Evolutionary conservation across 2,329 filamentous ascomycete species (phyloP).

Genomic region (Fusarium setosum): DNA sequence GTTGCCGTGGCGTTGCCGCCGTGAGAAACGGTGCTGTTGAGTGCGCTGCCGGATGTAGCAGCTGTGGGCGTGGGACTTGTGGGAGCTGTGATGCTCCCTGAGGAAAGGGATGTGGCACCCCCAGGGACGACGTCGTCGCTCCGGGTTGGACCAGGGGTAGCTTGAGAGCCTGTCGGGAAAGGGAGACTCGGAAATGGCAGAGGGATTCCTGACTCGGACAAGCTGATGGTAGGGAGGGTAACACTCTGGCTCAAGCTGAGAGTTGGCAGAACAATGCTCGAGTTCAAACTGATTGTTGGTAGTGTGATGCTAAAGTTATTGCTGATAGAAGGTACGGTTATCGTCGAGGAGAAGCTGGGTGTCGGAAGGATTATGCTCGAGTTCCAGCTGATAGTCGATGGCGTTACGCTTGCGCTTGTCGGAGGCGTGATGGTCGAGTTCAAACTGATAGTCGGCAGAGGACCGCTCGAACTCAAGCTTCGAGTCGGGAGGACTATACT

Average conservation of each 20-base stretch:
- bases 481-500: too few species aligned
- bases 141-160: background rate
- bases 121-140: background rate
- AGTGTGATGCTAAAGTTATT: slow-evolving; percentile 28
- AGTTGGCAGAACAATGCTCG: slow-evolving; percentile 8
- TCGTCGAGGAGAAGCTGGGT: too few species aligned
- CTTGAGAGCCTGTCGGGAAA: slow-evolving; percentile 1
- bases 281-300: slow-evolving; percentile 19
- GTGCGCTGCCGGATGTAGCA: background rate
- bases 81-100: slow-evolving; percentile 14
- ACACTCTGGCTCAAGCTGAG: background rate
- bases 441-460: too few species aligned
- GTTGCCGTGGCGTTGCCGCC: slow-evolving; percentile 19
- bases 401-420: too few species aligned
- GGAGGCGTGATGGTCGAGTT: too few species aligned
- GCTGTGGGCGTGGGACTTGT: slow-evolving; percentile 21
- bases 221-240: background rate
- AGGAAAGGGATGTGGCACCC: background rate
- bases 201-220: background rate
- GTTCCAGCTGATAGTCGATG: too few species aligned
- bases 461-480: too few species aligned
- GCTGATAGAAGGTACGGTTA: background rate
- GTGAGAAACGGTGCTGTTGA: slow-evolving; percentile 19
- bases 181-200: background rate
- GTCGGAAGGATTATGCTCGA: too few species aligned